Percentiles rank a stretch among this genome's conserved stretches.
Conservation (phyloP, 768 basidiomycete genomes). For the Inosperma sp. region DNA sequence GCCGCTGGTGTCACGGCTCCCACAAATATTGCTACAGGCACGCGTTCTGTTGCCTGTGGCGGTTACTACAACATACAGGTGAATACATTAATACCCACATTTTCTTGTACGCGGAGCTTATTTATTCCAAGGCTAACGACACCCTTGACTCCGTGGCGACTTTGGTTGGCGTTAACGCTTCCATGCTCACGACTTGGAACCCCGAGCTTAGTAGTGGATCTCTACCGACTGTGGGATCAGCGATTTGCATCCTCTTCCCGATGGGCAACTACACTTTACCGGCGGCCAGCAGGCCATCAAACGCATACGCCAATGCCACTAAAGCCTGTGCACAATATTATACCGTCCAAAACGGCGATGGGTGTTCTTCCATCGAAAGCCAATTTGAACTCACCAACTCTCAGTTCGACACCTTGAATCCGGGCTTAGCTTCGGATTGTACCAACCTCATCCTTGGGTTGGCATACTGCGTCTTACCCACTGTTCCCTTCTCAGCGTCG, state of each 20-base stretch:
- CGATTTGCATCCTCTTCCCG: constrained; percentile 22
- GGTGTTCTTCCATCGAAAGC: constrained; percentile 17
- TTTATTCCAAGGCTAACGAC: constrained; percentile 18
- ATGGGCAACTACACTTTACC: constrained; percentile 21
- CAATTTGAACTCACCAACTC: constrained; percentile 15
- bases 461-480: constrained; percentile 20
- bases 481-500: neutral
- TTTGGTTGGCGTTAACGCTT: constrained; percentile 10
- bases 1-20: constrained; percentile 18
- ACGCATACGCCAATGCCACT: constrained; percentile 17
- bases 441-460: constrained; percentile 19
- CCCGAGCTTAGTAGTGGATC: constrained; percentile 15
- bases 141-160: constrained; percentile 15
- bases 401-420: constrained; percentile 17
- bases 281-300: constrained; percentile 11
- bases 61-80: constrained; percentile 12
- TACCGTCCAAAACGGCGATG: constrained; percentile 21
- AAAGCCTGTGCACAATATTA: constrained; percentile 18
- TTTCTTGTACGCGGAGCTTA: too few species aligned
- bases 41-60: constrained; percentile 19
- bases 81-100: too few species aligned
- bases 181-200: constrained; percentile 19
- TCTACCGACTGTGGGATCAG: constrained; percentile 6
- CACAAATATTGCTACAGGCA: constrained; percentile 20
- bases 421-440: constrained; percentile 17